Conservation (phyloP, 768 basidiomycete species). For the Peribolospora baueri region DNA sequence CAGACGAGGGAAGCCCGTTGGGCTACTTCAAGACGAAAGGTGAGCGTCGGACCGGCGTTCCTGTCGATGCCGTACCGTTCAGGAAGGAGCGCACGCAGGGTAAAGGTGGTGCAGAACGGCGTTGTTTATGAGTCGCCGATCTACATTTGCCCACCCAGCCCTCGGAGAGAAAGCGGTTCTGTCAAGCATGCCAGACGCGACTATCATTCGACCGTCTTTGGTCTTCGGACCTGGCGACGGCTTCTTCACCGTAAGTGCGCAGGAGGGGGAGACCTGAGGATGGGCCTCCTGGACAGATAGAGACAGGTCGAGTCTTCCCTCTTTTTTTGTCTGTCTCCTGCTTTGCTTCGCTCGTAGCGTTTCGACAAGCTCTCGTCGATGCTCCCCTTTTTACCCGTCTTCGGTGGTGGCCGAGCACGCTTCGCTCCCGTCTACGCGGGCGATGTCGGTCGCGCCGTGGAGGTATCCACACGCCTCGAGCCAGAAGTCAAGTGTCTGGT, state of each 20-base stretch:
- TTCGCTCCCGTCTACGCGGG: slow-evolving; percentile 55
- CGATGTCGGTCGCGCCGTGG: slow-evolving; percentile 39
- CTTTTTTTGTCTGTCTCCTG: background rate
- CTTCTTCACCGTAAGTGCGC: slow-evolving; percentile 35
- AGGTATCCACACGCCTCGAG: slow-evolving; percentile 31
- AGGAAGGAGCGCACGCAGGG: too few species aligned
- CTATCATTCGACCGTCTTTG: slow-evolving; percentile 44
- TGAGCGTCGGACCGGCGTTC: slow-evolving; percentile 8
- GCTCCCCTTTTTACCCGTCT: slow-evolving; percentile 51
- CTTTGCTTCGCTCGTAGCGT: slow-evolving; percentile 13
- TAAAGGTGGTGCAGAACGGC: too few species aligned
- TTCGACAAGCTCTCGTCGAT: slow-evolving; percentile 36
- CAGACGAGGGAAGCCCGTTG: slow-evolving; percentile 32
- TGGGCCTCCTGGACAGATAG: background rate
- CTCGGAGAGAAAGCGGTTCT: slow-evolving; percentile 35
- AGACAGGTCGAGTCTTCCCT: background rate
- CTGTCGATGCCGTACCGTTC: too few species aligned
- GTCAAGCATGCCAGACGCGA: slow-evolving; percentile 27
- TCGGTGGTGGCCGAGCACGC: slow-evolving; percentile 37
- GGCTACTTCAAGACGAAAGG: slow-evolving; percentile 40
- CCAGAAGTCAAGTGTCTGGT: slow-evolving; percentile 15
- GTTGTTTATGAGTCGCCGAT: too few species aligned
- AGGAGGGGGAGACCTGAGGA: slow-evolving; percentile 9
- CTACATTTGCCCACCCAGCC: slow-evolving; percentile 8
- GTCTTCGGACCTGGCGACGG: slow-evolving; percentile 54